These are phyloP conservation scores for Fusarium redolens DNA, from an alignment of 2,329 filamentous ascomycete genomes.

Conservation along the genomic window DNA sequence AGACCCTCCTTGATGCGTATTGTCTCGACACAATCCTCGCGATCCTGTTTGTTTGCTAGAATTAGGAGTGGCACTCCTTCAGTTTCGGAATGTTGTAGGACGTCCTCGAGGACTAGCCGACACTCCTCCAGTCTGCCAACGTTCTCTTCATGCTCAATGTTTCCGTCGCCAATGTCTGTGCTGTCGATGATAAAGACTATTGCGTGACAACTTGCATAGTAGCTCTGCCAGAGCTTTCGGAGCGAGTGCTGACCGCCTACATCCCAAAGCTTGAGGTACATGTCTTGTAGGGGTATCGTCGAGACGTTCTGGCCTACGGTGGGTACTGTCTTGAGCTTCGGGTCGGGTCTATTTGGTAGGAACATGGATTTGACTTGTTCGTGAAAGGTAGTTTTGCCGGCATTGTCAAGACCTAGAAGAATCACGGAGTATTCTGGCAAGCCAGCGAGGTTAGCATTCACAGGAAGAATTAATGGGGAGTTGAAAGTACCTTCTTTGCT, in stretches of 20 bases:
- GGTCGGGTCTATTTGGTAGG: slow-evolving; percentile 70
- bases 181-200: slow-evolving; percentile 98
- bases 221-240: slow-evolving; percentile 93
- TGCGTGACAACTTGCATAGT: slow-evolving; percentile 93
- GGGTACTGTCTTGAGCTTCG: slow-evolving; percentile 86
- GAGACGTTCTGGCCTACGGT: slow-evolving; percentile 98
- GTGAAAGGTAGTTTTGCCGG: slow-evolving; percentile 97
- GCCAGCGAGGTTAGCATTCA: slow-evolving; percentile 7
- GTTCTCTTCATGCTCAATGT: slow-evolving; percentile 63
- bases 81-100: slow-evolving; percentile 86
- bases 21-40: slow-evolving; percentile 97
- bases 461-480: slow-evolving; percentile 3
- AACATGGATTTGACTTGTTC: slow-evolving; percentile 95
- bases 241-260: slow-evolving; percentile 93
- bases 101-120: slow-evolving; percentile 86
- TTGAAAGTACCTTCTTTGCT: slow-evolving; percentile 85
- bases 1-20: slow-evolving; percentile 97
- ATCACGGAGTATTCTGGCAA: slow-evolving; percentile 91
- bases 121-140: slow-evolving; percentile 86
- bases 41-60: slow-evolving; percentile 96
- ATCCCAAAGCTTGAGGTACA: slow-evolving; percentile 99
- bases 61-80: slow-evolving; percentile 93
- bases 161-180: slow-evolving; percentile 89
- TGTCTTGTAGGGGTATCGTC: slow-evolving; percentile 88
- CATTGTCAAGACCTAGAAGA: slow-evolving; percentile 96